phyloP scores from a whole-genome alignment of 257 asterid species.

The Eustoma russellianum region DNA sequence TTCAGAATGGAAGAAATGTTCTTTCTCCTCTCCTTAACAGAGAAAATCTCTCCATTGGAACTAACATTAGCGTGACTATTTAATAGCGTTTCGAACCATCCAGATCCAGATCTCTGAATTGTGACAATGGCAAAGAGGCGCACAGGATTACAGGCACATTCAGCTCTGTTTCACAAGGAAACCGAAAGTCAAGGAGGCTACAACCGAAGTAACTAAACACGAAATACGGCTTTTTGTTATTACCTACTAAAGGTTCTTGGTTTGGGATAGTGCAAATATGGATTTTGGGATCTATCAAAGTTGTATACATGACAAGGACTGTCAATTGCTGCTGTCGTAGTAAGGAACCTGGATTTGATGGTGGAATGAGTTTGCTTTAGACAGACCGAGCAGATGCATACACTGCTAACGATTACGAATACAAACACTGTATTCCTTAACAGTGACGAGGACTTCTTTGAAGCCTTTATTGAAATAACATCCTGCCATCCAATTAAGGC shows the following conservation, averaged over 20 bases:
- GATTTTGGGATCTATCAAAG: conserved; percentile 46
- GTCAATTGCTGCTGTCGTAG: conserved; percentile 21
- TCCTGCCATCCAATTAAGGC: conserved; percentile 36
- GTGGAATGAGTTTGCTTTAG: conserved; percentile 44
- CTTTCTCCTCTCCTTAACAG: conserved; percentile 52
- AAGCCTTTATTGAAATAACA: conserved; percentile 48
- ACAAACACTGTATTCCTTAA: conserved; percentile 57
- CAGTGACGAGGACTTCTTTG: conserved; percentile 63
- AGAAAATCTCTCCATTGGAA: conserved; percentile 91
- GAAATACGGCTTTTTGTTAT: neutral
- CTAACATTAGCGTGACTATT: conserved; percentile 81
- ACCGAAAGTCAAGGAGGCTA: neutral
- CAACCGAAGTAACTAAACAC: neutral
- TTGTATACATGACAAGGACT: conserved; percentile 24
- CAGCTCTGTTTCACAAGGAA: conserved; percentile 37
- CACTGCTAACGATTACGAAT: conserved; percentile 59
- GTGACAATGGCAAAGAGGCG: conserved; percentile 69
- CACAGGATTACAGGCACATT: conserved; percentile 80
- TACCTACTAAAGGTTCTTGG: conserved; percentile 75
- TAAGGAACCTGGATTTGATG: conserved; percentile 21
- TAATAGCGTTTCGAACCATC: conserved; percentile 92
- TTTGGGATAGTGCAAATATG: conserved; percentile 63
- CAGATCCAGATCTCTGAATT: conserved; percentile 96
- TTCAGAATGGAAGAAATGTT: conserved; percentile 49
- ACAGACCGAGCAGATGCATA: conserved; percentile 68